Evolutionary conservation across 2,329 filamentous ascomycete genomes (phyloP).

Genomic region (Fusarium liriodendri): DNA sequence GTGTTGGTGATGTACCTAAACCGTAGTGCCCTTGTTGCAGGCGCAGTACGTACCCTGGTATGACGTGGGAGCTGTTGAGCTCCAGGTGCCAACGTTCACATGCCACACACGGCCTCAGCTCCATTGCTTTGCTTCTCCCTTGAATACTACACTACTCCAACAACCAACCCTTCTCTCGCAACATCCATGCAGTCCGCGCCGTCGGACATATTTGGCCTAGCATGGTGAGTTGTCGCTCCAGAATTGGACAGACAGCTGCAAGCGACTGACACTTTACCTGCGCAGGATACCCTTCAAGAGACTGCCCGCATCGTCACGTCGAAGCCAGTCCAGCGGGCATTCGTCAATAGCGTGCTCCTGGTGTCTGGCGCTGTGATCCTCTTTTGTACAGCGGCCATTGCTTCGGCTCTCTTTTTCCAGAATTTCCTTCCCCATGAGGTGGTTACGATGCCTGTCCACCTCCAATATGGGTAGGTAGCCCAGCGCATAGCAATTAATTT

Average conservation of each 20-base stretch:
- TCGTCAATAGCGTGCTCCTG: conserved; percentile 61
- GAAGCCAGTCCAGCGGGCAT: conserved; percentile 60
- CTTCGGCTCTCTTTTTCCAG: conserved; percentile 66
- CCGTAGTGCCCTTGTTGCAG: not conserved
- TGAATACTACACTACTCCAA: not conserved
- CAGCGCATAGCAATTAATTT: not conserved
- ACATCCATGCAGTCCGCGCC: conserved; percentile 12
- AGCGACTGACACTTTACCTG: conserved; percentile 10
- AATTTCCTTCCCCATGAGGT: conserved; percentile 68
- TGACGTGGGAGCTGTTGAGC: conserved; percentile 38
- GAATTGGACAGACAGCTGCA: not conserved
- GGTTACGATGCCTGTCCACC: conserved; percentile 62
- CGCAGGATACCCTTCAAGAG: conserved; percentile 51
- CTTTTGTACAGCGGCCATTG: conserved; percentile 59
- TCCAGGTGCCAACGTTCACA: conserved; percentile 34
- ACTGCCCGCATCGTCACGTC: conserved; percentile 58
- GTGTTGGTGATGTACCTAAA: not conserved
- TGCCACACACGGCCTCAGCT: conserved; percentile 23
- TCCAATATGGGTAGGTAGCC: conserved; percentile 67
- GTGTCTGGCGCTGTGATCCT: conserved; percentile 56
- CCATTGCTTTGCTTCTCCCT: conserved; percentile 1
- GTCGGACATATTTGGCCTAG: conserved; percentile 11
- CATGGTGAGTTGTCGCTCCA: conserved; percentile 31
- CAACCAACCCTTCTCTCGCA: conserved; percentile 6
- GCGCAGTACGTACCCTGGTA: conserved; percentile 33